Percentiles rank a stretch among this genome's conserved stretches.
Conservation (phyloP, 176 grass and related monocot species). For the Musa troglodytarum region DNA sequence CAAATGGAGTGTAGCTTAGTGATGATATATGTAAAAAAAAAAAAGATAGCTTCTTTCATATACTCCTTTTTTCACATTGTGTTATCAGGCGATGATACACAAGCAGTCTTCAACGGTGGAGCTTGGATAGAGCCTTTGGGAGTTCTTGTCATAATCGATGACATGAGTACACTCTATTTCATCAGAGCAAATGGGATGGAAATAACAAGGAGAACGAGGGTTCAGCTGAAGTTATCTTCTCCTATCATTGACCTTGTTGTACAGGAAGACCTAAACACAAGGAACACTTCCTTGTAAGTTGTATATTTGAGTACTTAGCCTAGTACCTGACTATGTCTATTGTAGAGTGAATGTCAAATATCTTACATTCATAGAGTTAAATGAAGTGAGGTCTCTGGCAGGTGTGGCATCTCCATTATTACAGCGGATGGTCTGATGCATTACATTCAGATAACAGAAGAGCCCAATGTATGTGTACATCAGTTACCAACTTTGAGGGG, state of each 20-base stretch:
- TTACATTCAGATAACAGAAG: slow-evolving; percentile 53
- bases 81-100: slow-evolving; percentile 67
- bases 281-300: slow-evolving; percentile 43
- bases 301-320: slow-evolving; percentile 8
- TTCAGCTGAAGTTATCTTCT: slow-evolving; percentile 61
- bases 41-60: neutral
- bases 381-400: slow-evolving; percentile 37
- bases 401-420: slow-evolving; percentile 50
- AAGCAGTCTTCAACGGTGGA: slow-evolving; percentile 51
- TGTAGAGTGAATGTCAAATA: neutral
- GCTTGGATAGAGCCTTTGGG: slow-evolving; percentile 69
- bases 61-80: slow-evolving; percentile 26
- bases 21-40: neutral
- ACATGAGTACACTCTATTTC: slow-evolving; percentile 57
- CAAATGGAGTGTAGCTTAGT: neutral
- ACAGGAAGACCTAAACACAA: slow-evolving; percentile 31
- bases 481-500: slow-evolving; percentile 38
- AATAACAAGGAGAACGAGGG: slow-evolving; percentile 55
- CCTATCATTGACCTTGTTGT: slow-evolving; percentile 43
- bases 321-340: slow-evolving; percentile 19
- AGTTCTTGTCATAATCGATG: slow-evolving; percentile 60
- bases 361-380: slow-evolving; percentile 6
- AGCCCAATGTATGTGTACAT: slow-evolving; percentile 24
- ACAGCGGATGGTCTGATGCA: slow-evolving; percentile 56
- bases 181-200: slow-evolving; percentile 71